Percentiles rank a stretch among this genome's conserved stretches.
phyloP scores from a whole-genome alignment of 139 green algal species.

The Tetraselmis striata region DNA sequence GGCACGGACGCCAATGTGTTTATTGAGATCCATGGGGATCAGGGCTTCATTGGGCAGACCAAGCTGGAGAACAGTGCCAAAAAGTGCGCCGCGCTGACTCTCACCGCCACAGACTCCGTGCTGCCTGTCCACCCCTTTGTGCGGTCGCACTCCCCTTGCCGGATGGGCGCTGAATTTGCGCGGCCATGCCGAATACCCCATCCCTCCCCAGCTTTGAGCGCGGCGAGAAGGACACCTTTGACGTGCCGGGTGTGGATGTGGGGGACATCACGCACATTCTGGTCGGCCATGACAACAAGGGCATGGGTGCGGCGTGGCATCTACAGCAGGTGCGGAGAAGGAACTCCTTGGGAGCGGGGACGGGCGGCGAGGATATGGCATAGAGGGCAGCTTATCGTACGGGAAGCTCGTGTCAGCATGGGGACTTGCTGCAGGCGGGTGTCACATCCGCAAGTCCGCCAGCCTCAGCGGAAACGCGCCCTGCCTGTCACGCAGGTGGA shows the following conservation, averaged over 20 bases:
- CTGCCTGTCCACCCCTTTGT: too few relatives aligned
- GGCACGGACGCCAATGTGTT: slow-evolving; percentile 62
- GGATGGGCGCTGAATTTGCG: too few relatives aligned
- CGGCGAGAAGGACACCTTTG: slow-evolving; percentile 46
- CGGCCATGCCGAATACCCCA: too few relatives aligned
- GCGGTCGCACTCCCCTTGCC: too few relatives aligned
- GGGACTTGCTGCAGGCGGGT: too few relatives aligned
- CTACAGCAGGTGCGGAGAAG: not conserved
- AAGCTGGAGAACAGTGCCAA: slow-evolving; percentile 17
- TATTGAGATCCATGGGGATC: slow-evolving; percentile 41
- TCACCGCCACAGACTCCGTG: too few relatives aligned
- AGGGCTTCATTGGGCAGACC: slow-evolving; percentile 28
- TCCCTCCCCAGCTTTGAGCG: slow-evolving; percentile 37
- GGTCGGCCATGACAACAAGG: slow-evolving; percentile 35
- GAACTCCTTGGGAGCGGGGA: too few relatives aligned
- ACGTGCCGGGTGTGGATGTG: slow-evolving; percentile 18
- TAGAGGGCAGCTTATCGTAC: too few relatives aligned
- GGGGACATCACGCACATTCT: not conserved
- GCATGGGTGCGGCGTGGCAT: slow-evolving; percentile 5
- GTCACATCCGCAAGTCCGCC: too few relatives aligned
- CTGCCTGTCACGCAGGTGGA: not conserved
- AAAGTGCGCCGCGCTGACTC: slow-evolving; percentile 16
- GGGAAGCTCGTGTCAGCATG: too few relatives aligned
- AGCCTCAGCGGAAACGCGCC: too few relatives aligned
- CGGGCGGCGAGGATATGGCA: too few relatives aligned